These are phyloP conservation scores for Boletellus emodensis DNA, from an alignment of 768 basidiomycete genomes.

Conservation along the genomic window DNA sequence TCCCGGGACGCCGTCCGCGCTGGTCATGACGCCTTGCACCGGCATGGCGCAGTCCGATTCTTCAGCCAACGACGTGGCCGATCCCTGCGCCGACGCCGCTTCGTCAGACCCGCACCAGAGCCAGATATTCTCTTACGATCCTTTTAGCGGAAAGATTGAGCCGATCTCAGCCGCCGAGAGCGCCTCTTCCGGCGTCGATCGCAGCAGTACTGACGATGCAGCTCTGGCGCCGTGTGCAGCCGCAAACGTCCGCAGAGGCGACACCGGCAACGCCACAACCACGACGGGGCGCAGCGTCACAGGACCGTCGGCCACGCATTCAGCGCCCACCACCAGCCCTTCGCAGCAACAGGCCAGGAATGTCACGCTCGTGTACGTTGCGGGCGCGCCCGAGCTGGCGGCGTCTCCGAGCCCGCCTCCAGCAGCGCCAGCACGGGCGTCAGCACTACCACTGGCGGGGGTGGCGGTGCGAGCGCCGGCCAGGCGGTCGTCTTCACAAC, in stretches of 20 bases:
- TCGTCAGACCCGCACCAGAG: slow-evolving; percentile 34
- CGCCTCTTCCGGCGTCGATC: slow-evolving; percentile 20
- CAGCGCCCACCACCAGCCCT: slow-evolving; percentile 6
- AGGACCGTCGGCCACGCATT: slow-evolving; percentile 16
- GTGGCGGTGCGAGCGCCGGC: not conserved
- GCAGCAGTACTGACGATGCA: not conserved
- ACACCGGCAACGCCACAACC: slow-evolving; percentile 3
- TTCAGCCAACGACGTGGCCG: not conserved
- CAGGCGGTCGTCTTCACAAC: slow-evolving; percentile 17
- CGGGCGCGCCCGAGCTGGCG: slow-evolving; percentile 32
- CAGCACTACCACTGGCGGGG: not conserved
- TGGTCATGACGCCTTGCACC: slow-evolving; percentile 47
- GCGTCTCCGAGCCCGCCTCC: not conserved
- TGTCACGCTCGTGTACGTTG: slow-evolving; percentile 53
- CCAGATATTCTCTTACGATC: slow-evolving; percentile 59
- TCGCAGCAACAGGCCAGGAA: slow-evolving; percentile 26
- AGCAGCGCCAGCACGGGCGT: not conserved
- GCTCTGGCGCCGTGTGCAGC: not conserved
- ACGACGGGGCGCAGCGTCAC: not conserved
- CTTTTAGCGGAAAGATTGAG: slow-evolving; percentile 41
- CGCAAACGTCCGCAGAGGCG: slow-evolving; percentile 16
- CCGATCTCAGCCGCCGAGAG: slow-evolving; percentile 46
- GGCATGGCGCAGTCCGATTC: slow-evolving; percentile 27
- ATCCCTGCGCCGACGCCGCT: slow-evolving; percentile 11
- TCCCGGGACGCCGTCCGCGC: slow-evolving; percentile 43